A percentile compares a stretch with the other conserved stretches of the same genome.
Conservation (phyloP, 495 filamentous ascomycete genomes). For the Clohesyomyces aquaticus region DNA sequence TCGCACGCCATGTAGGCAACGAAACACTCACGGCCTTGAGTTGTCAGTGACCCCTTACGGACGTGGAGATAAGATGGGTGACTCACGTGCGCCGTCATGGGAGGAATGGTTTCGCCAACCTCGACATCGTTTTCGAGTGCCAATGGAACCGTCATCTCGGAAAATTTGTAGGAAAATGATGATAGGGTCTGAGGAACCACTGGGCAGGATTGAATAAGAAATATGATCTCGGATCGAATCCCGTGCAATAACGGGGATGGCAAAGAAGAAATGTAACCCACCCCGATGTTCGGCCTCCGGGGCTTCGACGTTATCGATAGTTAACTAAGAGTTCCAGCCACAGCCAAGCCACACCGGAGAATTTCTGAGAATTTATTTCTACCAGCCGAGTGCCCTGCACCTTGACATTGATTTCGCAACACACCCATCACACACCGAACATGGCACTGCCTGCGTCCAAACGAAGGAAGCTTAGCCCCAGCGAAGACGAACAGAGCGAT, state of each 20-base stretch:
- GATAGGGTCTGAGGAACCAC: not conserved
- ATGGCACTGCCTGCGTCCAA: conserved; percentile 44
- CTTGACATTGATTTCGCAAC: not conserved
- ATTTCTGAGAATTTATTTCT: conserved; percentile 1
- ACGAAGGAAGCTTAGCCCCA: conserved; percentile 43
- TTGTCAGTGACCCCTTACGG: conserved; percentile 11
- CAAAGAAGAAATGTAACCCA: not conserved
- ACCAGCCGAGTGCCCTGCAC: no score
- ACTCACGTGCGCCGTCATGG: conserved; percentile 43
- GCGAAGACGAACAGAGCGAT: conserved; percentile 30
- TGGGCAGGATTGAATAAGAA: no score
- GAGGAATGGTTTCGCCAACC: conserved; percentile 40
- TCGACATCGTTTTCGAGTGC: conserved; percentile 29
- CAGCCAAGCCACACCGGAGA: conserved; percentile 17
- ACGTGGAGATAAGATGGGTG: not conserved
- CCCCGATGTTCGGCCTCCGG: conserved; percentile 34
- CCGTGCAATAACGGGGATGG: no score
- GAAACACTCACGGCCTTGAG: conserved; percentile 91
- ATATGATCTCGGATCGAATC: no score
- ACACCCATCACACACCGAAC: conserved; percentile 2
- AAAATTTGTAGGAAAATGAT: not conserved
- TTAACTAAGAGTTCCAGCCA: conserved; percentile 17
- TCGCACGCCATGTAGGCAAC: conserved; percentile 88
- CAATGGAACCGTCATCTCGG: conserved; percentile 31
- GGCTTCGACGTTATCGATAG: conserved; percentile 41